These are phyloP conservation scores for Conoideocrella luteorostrata DNA, from an alignment of 2,329 filamentous ascomycete species.

Conservation along the genomic window DNA sequence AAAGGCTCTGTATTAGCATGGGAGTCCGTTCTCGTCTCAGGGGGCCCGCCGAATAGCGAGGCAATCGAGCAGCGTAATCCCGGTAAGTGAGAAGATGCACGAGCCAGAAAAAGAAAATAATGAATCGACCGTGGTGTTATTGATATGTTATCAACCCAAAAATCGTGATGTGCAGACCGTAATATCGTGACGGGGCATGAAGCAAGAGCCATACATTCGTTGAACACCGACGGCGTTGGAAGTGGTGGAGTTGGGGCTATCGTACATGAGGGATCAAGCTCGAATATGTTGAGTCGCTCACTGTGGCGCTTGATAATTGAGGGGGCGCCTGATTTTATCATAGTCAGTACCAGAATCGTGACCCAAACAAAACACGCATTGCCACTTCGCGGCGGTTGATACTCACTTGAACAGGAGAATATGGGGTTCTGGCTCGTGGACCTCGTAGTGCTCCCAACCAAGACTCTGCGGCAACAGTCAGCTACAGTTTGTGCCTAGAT, in stretches of 20 bases:
- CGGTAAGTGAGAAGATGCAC: neutral
- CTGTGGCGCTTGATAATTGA: slow-evolving; percentile 74
- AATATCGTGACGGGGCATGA: slow-evolving; percentile 15
- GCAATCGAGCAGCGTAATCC: neutral
- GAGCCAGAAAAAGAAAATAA: slow-evolving; percentile 2
- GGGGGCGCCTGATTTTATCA: slow-evolving; percentile 61
- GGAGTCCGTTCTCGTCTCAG: neutral
- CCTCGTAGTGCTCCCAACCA: slow-evolving; percentile 98
- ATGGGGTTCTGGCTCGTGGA: slow-evolving; percentile 96
- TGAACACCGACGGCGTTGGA: slow-evolving; percentile 9
- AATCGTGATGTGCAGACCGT: slow-evolving; percentile 15
- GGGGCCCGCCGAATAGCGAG: no score
- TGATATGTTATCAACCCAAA: slow-evolving; percentile 8
- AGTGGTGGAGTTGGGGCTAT: slow-evolving; percentile 12
- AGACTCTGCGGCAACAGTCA: slow-evolving; percentile 59
- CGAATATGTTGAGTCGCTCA: slow-evolving; percentile 18
- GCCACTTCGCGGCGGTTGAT: no score
- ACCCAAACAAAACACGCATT: no score
- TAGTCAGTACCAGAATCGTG: no score
- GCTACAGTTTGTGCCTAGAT: neutral
- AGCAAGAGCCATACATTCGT: slow-evolving; percentile 14
- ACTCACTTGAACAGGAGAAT: slow-evolving; percentile 93
- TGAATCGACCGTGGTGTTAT: slow-evolving; percentile 3
- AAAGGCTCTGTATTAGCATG: no score
- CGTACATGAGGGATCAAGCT: slow-evolving; percentile 15